Conservation (phyloP, 1,284 basidiomycete species). For the Rhodotorula sp. region DNA sequence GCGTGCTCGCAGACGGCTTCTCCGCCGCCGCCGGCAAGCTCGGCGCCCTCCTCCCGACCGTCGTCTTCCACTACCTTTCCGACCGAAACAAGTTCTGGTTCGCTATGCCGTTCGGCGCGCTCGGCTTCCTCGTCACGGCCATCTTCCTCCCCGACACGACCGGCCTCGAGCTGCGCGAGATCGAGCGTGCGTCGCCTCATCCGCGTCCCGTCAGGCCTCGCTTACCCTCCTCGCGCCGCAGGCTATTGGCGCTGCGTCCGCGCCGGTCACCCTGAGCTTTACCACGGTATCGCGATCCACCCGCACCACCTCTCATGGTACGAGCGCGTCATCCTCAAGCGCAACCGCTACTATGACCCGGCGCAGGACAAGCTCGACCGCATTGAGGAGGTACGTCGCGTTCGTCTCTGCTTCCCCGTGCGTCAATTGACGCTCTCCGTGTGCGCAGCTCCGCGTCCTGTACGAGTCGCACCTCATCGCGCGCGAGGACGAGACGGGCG, state of each 20-base stretch:
- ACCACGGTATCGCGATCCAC: slow-evolving; percentile 61
- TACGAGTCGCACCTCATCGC: slow-evolving; percentile 48
- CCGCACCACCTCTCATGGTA: slow-evolving; percentile 57
- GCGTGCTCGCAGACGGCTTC: slow-evolving; percentile 45
- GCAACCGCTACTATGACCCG: slow-evolving; percentile 58
- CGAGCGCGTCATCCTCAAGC: slow-evolving; percentile 56
- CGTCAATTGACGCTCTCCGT: no score
- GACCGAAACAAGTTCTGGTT: slow-evolving; percentile 56
- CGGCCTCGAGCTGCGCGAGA: slow-evolving; percentile 60
- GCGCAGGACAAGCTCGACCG: slow-evolving; percentile 56
- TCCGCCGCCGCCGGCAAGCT: slow-evolving; percentile 53
- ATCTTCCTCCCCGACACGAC: slow-evolving; percentile 58
- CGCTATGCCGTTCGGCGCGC: slow-evolving; percentile 59
- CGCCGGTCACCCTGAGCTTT: slow-evolving; percentile 55
- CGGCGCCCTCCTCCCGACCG: slow-evolving; percentile 51
- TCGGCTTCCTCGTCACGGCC: slow-evolving; percentile 55
- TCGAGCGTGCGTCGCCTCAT: slow-evolving; percentile 50
- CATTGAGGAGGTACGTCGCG: slow-evolving; percentile 52
- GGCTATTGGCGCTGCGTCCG: slow-evolving; percentile 58
- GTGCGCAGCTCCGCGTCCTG: slow-evolving; percentile 50
- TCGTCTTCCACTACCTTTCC: slow-evolving; percentile 52
- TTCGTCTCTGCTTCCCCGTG: neutral
- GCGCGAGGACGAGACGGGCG: slow-evolving; percentile 23
- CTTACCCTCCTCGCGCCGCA: neutral
- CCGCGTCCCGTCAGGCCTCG: neutral